Conservation (phyloP, 2,329 filamentous ascomycete species). For the Fusarium sp. region DNA sequence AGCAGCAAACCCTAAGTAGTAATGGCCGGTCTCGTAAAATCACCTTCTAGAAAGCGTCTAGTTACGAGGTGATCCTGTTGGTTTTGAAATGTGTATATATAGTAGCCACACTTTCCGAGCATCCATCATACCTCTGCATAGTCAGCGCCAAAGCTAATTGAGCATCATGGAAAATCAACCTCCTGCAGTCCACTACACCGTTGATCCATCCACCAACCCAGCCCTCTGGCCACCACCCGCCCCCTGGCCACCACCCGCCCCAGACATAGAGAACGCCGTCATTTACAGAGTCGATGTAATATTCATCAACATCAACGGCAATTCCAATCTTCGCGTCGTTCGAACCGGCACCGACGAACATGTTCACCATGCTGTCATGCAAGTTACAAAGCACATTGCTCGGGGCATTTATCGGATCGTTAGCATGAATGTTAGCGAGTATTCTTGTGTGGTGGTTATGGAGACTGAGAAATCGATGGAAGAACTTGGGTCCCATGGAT, state of each 20-base stretch:
- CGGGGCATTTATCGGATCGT: background rate
- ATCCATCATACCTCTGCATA: no score
- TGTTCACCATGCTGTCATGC: background rate
- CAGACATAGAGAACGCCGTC: background rate
- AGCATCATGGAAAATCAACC: background rate
- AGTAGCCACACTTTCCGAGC: no score
- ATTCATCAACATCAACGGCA: background rate
- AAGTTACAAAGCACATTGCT: background rate
- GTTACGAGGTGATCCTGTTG: background rate
- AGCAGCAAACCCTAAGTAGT: no score
- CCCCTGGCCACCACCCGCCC: background rate
- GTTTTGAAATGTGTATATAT: background rate
- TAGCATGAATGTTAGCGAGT: slow-evolving; percentile 1
- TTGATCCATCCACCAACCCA: slow-evolving; percentile 7
- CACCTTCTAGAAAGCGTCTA: background rate
- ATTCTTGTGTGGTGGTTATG: background rate
- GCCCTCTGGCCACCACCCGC: background rate
- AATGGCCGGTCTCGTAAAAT: background rate
- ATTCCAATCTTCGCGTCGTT: background rate
- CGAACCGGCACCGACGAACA: background rate
- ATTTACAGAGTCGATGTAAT: background rate
- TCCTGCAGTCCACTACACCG: background rate
- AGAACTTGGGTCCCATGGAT: background rate
- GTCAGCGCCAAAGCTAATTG: background rate
- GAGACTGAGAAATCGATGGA: background rate